These are phyloP conservation scores for Fistulifera pelliculosa DNA, from an alignment of 108 stramenopile genomes.

Conservation along the genomic window DNA sequence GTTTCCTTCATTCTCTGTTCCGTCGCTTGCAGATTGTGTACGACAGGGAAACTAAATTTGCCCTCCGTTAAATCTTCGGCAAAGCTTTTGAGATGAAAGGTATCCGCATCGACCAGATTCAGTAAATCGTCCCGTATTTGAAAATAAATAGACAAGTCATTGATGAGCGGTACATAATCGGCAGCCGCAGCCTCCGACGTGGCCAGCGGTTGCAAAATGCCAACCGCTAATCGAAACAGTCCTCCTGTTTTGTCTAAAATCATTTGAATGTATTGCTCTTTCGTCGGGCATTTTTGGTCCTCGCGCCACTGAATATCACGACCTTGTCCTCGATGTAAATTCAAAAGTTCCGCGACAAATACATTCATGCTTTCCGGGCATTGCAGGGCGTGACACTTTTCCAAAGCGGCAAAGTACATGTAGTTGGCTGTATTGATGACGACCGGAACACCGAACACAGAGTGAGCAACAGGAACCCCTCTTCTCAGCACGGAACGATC, in stretches of 20 bases:
- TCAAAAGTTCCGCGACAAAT: slow-evolving; percentile 83
- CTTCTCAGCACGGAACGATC: slow-evolving; percentile 88
- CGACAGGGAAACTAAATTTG: slow-evolving; percentile 91
- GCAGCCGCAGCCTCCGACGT: slow-evolving; percentile 29
- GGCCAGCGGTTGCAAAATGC: slow-evolving; percentile 86
- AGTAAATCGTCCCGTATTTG: slow-evolving; percentile 95
- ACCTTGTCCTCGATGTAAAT: slow-evolving; percentile 92
- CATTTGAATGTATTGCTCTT: slow-evolving; percentile 80
- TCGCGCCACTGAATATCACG: slow-evolving; percentile 89
- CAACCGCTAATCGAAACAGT: slow-evolving; percentile 91
- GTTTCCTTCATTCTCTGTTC: slow-evolving; percentile 11
- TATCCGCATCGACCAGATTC: slow-evolving; percentile 88
- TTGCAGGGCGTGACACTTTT: slow-evolving; percentile 56
- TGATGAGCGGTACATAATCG: slow-evolving; percentile 70
- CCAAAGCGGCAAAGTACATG: slow-evolving; percentile 90
- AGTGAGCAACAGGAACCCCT: slow-evolving; percentile 89
- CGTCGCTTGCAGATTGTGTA: slow-evolving; percentile 52
- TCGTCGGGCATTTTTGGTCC: slow-evolving; percentile 52
- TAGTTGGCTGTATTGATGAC: slow-evolving; percentile 97
- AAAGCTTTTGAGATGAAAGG: slow-evolving; percentile 91
- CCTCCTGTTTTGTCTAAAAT: slow-evolving; percentile 94
- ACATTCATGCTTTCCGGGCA: slow-evolving; percentile 67
- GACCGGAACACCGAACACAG: slow-evolving; percentile 84
- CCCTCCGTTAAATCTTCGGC: slow-evolving; percentile 97
- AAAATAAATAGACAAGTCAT: slow-evolving; percentile 90